A percentile compares a stretch with the other conserved stretches of the same genome.
These are phyloP conservation scores for Waltergamsia citrina DNA, from an alignment of 2,329 filamentous ascomycete species.

Conservation along the genomic window DNA sequence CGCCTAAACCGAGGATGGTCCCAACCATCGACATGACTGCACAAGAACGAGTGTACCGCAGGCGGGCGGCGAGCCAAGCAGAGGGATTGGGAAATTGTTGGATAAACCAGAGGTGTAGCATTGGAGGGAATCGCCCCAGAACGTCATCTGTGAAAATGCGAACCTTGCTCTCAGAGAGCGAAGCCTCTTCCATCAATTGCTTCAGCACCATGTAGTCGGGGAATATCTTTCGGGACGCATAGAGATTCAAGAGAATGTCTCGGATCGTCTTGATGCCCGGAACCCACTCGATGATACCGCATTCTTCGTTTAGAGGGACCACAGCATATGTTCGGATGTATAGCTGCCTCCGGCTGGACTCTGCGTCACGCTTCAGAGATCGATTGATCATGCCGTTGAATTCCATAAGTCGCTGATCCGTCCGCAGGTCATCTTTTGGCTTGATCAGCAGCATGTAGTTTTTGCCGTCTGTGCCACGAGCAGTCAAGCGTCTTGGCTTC, in stretches of 20 bases:
- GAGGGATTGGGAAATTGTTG: conserved; percentile 91
- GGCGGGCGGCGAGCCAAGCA: conserved; percentile 80
- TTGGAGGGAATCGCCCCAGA: conserved; percentile 61
- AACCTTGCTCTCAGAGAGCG: conserved; percentile 47
- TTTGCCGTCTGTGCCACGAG: conserved; percentile 81
- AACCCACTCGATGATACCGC: conserved; percentile 97
- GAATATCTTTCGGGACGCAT: conserved; percentile 63
- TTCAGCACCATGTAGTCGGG: conserved; percentile 62
- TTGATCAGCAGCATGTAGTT: conserved; percentile 90
- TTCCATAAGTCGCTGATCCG: conserved; percentile 97
- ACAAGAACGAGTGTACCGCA: conserved; percentile 85
- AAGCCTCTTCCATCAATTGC: conserved; percentile 53
- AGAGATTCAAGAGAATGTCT: conserved; percentile 75
- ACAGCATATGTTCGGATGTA: conserved; percentile 98
- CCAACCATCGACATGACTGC: conserved; percentile 99
- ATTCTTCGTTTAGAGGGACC: conserved; percentile 93
- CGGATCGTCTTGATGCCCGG: conserved; percentile 89
- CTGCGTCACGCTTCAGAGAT: conserved; percentile 81
- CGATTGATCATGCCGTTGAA: conserved; percentile 98
- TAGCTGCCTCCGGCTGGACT: conserved; percentile 79
- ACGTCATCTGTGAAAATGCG: conserved; percentile 61
- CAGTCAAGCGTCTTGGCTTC: conserved; percentile 81
- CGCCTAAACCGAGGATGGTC: conserved; percentile 85
- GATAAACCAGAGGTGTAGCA: conserved; percentile 91
- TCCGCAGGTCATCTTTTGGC: conserved; percentile 93